These are phyloP conservation scores for Drosera spatulata DNA, from an alignment of 179 eudicot genomes.

Conservation along the genomic window DNA sequence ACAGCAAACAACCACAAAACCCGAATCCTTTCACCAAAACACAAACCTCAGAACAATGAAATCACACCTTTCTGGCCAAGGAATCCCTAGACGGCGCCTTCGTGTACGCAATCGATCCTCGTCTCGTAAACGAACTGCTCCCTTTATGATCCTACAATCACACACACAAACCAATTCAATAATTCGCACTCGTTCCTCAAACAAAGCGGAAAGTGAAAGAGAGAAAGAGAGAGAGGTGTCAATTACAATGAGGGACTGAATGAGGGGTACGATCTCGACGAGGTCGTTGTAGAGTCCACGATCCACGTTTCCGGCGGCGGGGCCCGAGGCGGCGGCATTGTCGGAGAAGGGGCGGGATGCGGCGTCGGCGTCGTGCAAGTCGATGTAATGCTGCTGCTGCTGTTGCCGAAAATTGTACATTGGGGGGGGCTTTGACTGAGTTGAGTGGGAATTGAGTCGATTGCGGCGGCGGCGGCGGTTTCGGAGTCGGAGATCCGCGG, in stretches of 20 bases:
- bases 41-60: background rate
- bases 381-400: background rate
- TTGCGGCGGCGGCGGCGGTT: too few species aligned
- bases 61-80: conserved; percentile 38
- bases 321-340: conserved; percentile 7
- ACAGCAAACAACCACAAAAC: background rate
- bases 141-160: conserved; percentile 46
- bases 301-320: conserved; percentile 29
- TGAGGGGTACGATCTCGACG: conserved; percentile 73
- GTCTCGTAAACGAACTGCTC: conserved; percentile 58
- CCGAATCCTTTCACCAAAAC: background rate
- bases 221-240: conserved; percentile 2
- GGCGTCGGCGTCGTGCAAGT: conserved; percentile 6
- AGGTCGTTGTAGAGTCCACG: conserved; percentile 56
- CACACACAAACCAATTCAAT: conserved; percentile 4
- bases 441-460: too few species aligned
- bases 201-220: conserved; percentile 1
- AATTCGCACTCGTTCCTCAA: too few species aligned
- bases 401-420: conserved; percentile 1
- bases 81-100: conserved; percentile 76
- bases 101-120: conserved; percentile 71
- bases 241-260: conserved; percentile 69
- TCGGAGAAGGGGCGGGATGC: background rate
- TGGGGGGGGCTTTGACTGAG: background rate
- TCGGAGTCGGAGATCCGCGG: too few species aligned